Evolutionary conservation across 1,139 yeast species (phyloP).

Genomic region (Torulaspora pretoriensis): DNA sequence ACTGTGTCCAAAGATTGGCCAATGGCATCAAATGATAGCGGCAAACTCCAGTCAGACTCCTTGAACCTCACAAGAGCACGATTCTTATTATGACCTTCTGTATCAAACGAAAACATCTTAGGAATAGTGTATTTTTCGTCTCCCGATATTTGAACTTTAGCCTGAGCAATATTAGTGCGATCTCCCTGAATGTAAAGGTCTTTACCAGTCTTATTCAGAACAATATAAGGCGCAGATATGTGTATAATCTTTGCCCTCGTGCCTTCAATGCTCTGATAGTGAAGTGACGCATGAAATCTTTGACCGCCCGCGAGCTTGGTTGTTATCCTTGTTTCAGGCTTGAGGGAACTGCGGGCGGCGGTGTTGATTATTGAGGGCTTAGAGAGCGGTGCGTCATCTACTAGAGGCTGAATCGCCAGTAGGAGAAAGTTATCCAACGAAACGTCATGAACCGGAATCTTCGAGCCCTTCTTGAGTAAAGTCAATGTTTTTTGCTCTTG

Average conservation of each 20-base stretch:
- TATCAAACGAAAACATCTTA: conserved; percentile 79
- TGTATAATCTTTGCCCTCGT: conserved; percentile 57
- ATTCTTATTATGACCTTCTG: conserved; percentile 53
- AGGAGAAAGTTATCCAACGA: conserved; percentile 66
- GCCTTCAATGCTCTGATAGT: conserved; percentile 49
- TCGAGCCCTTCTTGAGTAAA: conserved; percentile 56
- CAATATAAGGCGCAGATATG: conserved; percentile 79
- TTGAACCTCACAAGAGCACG: conserved; percentile 67
- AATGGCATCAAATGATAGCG: conserved; percentile 82
- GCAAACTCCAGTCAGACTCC: conserved; percentile 71
- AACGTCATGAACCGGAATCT: conserved; percentile 75
- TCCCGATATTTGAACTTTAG: conserved; percentile 28
- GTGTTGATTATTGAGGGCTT: conserved; percentile 79
- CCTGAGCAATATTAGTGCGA: conserved; percentile 48
- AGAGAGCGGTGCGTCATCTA: conserved; percentile 61
- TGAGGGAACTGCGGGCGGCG: conserved; percentile 51
- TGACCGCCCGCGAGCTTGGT: conserved; percentile 63
- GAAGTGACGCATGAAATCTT: conserved; percentile 55
- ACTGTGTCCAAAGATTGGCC: conserved; percentile 74
- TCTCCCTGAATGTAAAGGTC: conserved; percentile 63
- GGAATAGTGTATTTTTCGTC: conserved; percentile 48
- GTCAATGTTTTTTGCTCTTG: conserved; percentile 70
- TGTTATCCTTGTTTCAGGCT: conserved; percentile 49
- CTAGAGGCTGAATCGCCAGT: conserved; percentile 58
- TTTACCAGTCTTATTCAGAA: conserved; percentile 75